Evolutionary conservation across 2,329 filamentous ascomycete genomes (phyloP), one percentile per base, ranked within the genome.

Genomic region (Chaetothyriales sp.): DNA sequence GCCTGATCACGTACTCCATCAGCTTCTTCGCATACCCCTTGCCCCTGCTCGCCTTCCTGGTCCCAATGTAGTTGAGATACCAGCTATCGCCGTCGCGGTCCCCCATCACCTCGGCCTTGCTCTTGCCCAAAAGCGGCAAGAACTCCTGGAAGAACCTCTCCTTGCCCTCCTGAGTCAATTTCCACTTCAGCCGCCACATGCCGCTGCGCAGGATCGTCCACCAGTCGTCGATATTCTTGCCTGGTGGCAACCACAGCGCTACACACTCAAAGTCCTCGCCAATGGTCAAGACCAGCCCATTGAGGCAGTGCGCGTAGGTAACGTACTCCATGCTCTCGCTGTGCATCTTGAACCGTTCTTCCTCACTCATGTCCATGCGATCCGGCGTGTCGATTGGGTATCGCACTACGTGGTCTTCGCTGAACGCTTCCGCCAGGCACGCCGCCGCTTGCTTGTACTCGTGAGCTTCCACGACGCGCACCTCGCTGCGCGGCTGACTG

Each of bases 1-100:
- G 74, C 45, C 67, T 69, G 49, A 82, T 81, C 69, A 88, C 82
- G 64, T 86, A 74, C 65, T 81, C 75, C 57, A 92, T 79, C 56
- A 89, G 73, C 69, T 80, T 82, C 59, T 75, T 75, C 15, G 81
- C 85, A 66, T 86, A 86, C 9, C 87, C 86, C 60, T 82, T 82
- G 47, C 85, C 80, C 55, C 83, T 78, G 4, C 82, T 80, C 55
- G 73, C 74, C 33, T 83, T 80, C 66, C 82, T 84, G 48, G 85
- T 89, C 56, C 86, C 87, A 55, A 94, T 74, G 67, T 90, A 92
- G 47, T 89, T 85, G 51, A 94, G 80, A 66, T 92, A 92, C 76
- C 86, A 92, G 63, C 78, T 81, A 55, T 84, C 73, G 59, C 73
- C 66, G 64, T 87, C 82, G 48, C 80, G 76, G 43, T 77, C 73